phyloP scores from a whole-genome alignment of 1,284 basidiomycete genomes.

The Puccinia hordei region DNA sequence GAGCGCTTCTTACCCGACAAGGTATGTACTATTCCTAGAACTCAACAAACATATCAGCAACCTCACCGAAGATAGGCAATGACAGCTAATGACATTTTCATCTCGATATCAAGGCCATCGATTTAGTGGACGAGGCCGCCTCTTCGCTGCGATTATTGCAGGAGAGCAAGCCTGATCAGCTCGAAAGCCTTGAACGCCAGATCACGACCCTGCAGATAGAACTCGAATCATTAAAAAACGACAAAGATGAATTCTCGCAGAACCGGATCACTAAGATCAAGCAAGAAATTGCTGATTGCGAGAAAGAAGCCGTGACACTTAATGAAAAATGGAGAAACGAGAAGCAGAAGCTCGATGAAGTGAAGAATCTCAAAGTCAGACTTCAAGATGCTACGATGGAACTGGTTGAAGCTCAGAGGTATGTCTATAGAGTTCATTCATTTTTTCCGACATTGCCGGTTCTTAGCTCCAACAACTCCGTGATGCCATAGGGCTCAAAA shows the following conservation, averaged over 20 bases:
- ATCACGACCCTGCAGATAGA: slow-evolving; percentile 88
- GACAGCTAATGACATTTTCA: background rate
- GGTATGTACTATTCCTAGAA: slow-evolving; percentile 64
- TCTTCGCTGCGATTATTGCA: slow-evolving; percentile 84
- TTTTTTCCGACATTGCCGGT: background rate
- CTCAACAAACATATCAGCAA: slow-evolving; percentile 64
- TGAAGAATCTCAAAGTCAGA: slow-evolving; percentile 71
- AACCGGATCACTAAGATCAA: slow-evolving; percentile 73
- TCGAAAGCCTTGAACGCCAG: slow-evolving; percentile 79
- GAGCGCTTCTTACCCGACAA: slow-evolving; percentile 87
- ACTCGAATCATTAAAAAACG: slow-evolving; percentile 83
- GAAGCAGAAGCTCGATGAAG: slow-evolving; percentile 71
- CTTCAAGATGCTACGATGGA: slow-evolving; percentile 63
- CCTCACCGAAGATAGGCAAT: slow-evolving; percentile 52
- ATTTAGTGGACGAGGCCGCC: slow-evolving; percentile 86
- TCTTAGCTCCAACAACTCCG: background rate
- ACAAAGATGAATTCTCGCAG: slow-evolving; percentile 76
- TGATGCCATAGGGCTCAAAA: slow-evolving; percentile 35
- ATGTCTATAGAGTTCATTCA: slow-evolving; percentile 55
- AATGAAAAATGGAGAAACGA: slow-evolving; percentile 76
- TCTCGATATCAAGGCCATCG: slow-evolving; percentile 58
- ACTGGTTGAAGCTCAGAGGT: slow-evolving; percentile 81
- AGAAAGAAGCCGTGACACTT: slow-evolving; percentile 68
- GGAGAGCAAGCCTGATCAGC: slow-evolving; percentile 82
- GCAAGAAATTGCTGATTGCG: slow-evolving; percentile 66